A percentile compares a stretch with the other conserved stretches of the same genome.
Conservation (phyloP, 129 eudicot species). For the Tanacetum coccineum region DNA sequence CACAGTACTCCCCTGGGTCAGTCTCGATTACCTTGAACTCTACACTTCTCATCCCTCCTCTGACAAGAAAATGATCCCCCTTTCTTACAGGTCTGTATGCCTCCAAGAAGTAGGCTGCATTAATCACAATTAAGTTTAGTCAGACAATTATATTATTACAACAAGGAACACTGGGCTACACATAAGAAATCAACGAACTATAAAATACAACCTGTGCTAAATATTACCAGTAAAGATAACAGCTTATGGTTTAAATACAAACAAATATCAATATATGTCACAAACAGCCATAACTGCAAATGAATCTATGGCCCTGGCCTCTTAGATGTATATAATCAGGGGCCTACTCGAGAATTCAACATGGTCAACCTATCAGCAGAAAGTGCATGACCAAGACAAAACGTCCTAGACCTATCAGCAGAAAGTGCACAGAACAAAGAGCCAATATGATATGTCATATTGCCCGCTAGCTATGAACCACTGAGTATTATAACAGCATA, state of each 20-base stretch:
- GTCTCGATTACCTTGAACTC: constrained; percentile 79
- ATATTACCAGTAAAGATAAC: not conserved
- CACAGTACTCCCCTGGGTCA: constrained; percentile 80
- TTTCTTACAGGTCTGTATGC: constrained; percentile 77
- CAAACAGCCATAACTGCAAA: too few relatives aligned
- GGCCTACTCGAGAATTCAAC: too few relatives aligned
- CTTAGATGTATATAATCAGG: too few relatives aligned
- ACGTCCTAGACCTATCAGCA: not conserved
- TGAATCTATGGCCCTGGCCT: too few relatives aligned
- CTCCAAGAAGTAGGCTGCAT: constrained; percentile 70
- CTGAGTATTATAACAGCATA: not conserved
- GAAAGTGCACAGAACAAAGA: not conserved
- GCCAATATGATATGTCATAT: too few relatives aligned
- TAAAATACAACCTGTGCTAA: not conserved
- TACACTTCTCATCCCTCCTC: constrained; percentile 84
- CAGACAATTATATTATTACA: not conserved
- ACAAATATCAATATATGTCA: too few relatives aligned
- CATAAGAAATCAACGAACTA: constrained; percentile 3
- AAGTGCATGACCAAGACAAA: not conserved
- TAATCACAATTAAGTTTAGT: not conserved
- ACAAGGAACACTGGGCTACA: not conserved
- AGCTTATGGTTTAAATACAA: too few relatives aligned
- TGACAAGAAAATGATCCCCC: constrained; percentile 72
- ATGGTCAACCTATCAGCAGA: too few relatives aligned
- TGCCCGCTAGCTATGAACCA: too few relatives aligned